Evolutionary conservation across 352 stramenopile genomes (phyloP).

Genomic region (Discostella stelligera): DNA sequence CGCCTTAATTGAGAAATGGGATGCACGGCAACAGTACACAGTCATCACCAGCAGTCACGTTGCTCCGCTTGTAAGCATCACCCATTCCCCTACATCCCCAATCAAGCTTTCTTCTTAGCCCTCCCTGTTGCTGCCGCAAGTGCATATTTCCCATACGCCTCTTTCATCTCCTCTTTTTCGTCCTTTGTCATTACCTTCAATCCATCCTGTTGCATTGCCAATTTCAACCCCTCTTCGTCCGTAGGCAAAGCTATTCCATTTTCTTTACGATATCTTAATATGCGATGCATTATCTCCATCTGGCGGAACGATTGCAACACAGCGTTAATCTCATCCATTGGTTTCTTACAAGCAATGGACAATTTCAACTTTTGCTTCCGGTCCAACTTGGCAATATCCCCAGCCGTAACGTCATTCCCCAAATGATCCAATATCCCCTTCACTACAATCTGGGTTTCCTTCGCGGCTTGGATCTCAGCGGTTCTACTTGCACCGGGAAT

Average conservation of each 20-base stretch:
- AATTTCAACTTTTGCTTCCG: conserved; percentile 65
- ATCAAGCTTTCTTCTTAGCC: conserved; percentile 2
- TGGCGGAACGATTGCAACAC: conserved; percentile 69
- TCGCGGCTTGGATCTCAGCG: conserved; percentile 59
- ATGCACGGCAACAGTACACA: too few relatives aligned
- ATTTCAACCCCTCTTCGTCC: conserved; percentile 58
- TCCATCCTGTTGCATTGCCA: conserved; percentile 64
- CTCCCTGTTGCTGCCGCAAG: not conserved
- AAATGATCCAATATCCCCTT: conserved; percentile 58
- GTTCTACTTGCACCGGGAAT: conserved; percentile 60
- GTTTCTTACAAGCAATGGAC: conserved; percentile 45
- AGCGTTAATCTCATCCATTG: conserved; percentile 62
- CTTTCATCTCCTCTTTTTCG: conserved; percentile 57
- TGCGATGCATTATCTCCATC: conserved; percentile 77
- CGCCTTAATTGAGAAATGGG: too few relatives aligned
- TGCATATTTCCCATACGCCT: conserved; percentile 25
- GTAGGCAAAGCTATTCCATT: conserved; percentile 64
- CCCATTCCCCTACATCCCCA: not conserved
- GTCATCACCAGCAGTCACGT: too few relatives aligned
- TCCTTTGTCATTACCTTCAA: conserved; percentile 57
- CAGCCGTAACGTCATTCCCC: conserved; percentile 45
- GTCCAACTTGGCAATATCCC: conserved; percentile 57
- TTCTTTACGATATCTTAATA: conserved; percentile 67
- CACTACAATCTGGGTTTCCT: conserved; percentile 56
- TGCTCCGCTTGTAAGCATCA: too few relatives aligned